Base-by-base conservation (phyloP, 768 basidiomycete species). In the Leccinum truebloodii region DNA sequence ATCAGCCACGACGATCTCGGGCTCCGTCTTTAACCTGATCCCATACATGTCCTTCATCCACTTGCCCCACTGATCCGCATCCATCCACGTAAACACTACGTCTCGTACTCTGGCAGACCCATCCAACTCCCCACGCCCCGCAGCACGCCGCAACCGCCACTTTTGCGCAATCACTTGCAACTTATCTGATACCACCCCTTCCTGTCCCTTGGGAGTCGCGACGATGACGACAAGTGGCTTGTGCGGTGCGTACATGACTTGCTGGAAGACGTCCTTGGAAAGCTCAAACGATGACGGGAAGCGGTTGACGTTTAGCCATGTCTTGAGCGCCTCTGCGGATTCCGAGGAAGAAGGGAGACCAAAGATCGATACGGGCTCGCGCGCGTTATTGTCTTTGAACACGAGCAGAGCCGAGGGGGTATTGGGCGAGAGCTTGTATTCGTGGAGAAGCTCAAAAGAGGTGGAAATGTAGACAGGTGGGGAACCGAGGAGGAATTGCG, bases 21-120 rank as follows among this genome's bases (percentile, higher is more conserved):
- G 73, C 24, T 70, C 71, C 0, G 60, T 57, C 8, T 53, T 63
- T 9, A 63, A 59, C 64, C 73, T 77, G 65, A 94, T 77, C 30
- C 88, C 88, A 76, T 98, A 98, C 86, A 94, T 94, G 66, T 86
- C 87, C 80, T 92, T 94, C 76, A 96, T 78, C 95, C 95, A 98
- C 54, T 83, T 86, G 26, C 75, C 80, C 95, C 96, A 98, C 73
- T 81, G 83, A 26, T 85, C 86, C 2, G 79, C 83, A 69, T 99
- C 93, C 85, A 97, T 94, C 88, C 89, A 94, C 9, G 88, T 82
- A 74, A 95, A 97, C 53, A 95, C 83, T 0, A 96, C 88, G 48
- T 86, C 82, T 35, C 81, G 75, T 46, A 41, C 76, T 61, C 56
- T 4, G 8, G 16, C 18, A 18, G 26, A 51, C 46, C 12, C n/a